Conservation (phyloP, 78 protist species). For the Dictyostelium purpureum region DNA sequence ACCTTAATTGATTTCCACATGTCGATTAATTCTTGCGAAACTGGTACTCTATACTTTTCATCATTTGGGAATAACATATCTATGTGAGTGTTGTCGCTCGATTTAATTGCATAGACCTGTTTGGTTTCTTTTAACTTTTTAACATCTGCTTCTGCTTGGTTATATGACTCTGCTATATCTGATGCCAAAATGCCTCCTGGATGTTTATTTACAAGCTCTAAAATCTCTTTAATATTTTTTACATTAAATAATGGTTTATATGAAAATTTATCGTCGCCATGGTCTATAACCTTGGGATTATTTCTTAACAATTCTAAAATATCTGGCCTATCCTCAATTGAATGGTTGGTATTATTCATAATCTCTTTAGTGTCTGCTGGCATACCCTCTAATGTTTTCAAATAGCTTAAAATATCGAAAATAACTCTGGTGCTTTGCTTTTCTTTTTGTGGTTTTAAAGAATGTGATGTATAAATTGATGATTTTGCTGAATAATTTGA, state of each 20-base stretch:
- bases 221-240: constrained; percentile 1
- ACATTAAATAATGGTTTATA: constrained; percentile 37
- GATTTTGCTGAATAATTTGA: background rate
- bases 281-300: constrained; percentile 19
- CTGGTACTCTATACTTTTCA: constrained; percentile 19
- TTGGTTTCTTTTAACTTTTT: constrained; percentile 35
- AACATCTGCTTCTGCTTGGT: constrained; percentile 15
- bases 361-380: constrained; percentile 15
- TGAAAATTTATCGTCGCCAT: background rate
- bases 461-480: constrained; percentile 7
- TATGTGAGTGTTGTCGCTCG: background rate
- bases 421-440: constrained; percentile 14
- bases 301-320: background rate
- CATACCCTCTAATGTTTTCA: constrained; percentile 22
- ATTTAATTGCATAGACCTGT: constrained; percentile 16
- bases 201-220: background rate
- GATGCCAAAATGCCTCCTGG: constrained; percentile 24
- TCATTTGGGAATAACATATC: constrained; percentile 58
- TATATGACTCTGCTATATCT: constrained; percentile 37
- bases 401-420: constrained; percentile 27
- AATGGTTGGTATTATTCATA: background rate
- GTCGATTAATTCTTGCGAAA: constrained; percentile 2
- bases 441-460: background rate
- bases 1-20: constrained; percentile 35
- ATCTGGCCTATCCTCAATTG: constrained; percentile 14